Conservation (phyloP, 805 yeast species). For the Metschnikowia cubensis region DNA sequence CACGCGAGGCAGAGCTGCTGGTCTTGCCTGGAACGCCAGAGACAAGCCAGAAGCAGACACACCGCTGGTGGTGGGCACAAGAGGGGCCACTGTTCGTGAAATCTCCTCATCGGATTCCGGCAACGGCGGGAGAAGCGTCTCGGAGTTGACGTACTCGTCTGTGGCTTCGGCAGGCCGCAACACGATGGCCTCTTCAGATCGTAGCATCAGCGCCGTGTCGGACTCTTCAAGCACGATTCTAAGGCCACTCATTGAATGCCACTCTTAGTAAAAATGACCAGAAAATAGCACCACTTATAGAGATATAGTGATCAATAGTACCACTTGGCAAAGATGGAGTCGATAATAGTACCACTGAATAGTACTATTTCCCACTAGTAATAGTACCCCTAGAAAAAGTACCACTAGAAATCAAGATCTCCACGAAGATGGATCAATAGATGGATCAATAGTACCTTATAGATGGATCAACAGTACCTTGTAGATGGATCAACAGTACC, state of each 20-base stretch:
- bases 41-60: not conserved
- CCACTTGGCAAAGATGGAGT: too few species aligned
- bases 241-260: slow-evolving; percentile 14
- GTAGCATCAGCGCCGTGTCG: slow-evolving; percentile 11
- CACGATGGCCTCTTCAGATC: slow-evolving; percentile 4
- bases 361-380: too few species aligned
- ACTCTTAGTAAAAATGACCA: too few species aligned
- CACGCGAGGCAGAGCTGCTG: not conserved
- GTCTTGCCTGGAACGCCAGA: not conserved
- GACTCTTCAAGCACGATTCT: slow-evolving; percentile 19
- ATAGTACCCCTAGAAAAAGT: too few species aligned
- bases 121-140: slow-evolving; percentile 24
- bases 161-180: not conserved
- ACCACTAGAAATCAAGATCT: too few species aligned
- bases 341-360: too few species aligned
- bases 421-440: too few species aligned
- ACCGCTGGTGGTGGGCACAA: not conserved
- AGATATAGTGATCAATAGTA: too few species aligned
- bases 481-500: too few species aligned
- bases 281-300: too few species aligned
- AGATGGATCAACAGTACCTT: too few species aligned
- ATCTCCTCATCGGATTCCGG: slow-evolving; percentile 14
- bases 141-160: slow-evolving; percentile 10
- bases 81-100: not conserved
- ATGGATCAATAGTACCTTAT: too few species aligned